These are phyloP conservation scores for Buddleja alternifolia DNA, from an alignment of 257 asterid species.

Conservation along the genomic window DNA sequence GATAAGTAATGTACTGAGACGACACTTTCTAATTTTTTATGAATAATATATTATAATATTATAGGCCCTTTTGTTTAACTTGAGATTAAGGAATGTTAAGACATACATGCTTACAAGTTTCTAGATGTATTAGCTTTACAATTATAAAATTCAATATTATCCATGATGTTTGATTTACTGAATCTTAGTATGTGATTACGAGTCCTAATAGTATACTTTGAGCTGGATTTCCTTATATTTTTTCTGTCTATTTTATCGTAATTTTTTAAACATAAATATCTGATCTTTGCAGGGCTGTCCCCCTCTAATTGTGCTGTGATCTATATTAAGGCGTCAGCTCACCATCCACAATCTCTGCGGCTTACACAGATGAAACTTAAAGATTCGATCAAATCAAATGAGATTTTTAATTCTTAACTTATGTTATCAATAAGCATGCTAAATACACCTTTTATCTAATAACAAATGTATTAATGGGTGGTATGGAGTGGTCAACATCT, in stretches of 20 bases:
- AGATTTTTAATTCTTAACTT: neutral
- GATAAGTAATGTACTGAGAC: constrained; percentile 37
- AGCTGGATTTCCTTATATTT: no score
- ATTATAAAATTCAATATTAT: constrained; percentile 23
- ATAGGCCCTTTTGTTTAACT: constrained; percentile 36
- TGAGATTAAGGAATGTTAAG: constrained; percentile 35
- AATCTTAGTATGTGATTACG: constrained; percentile 33
- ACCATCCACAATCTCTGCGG: neutral
- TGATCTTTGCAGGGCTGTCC: constrained; percentile 35
- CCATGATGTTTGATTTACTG: constrained; percentile 43
- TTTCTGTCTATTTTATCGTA: constrained; percentile 7
- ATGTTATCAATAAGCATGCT: neutral
- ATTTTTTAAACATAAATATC: constrained; percentile 23
- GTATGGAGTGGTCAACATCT: no score
- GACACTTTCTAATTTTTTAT: neutral
- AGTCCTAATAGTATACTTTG: neutral
- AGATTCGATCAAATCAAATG: neutral
- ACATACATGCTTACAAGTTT: constrained; percentile 34
- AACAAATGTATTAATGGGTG: no score
- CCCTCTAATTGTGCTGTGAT: constrained; percentile 12
- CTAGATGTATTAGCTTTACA: constrained; percentile 34
- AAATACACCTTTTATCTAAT: neutral
- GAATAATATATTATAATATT: neutral
- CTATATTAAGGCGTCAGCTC: neutral
- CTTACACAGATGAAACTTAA: neutral